These are phyloP conservation scores for Corymbia maculata DNA, from an alignment of 345 rosid species.

Conservation along the genomic window DNA sequence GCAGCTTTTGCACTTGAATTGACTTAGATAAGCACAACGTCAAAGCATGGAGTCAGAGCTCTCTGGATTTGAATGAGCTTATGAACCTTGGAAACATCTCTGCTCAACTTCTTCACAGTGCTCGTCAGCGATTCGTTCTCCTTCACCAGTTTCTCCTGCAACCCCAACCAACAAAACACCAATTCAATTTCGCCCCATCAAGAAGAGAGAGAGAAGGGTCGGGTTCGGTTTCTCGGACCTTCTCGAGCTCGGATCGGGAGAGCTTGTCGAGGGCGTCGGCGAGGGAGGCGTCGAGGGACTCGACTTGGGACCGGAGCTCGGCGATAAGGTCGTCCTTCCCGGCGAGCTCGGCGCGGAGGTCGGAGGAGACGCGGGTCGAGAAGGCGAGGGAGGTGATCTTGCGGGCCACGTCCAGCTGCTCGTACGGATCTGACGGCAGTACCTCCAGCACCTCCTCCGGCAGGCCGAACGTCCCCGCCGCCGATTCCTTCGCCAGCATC, in stretches of 20 bases:
- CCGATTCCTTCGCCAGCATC: conserved; percentile 35
- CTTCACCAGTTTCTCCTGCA: conserved; percentile 59
- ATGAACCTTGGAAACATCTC: conserved; percentile 82
- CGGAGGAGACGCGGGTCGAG: conserved; percentile 73
- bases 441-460: conserved; percentile 62
- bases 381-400: conserved; percentile 92
- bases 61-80: background rate
- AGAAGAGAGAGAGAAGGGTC: background rate
- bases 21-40: background rate
- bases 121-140: conserved; percentile 55
- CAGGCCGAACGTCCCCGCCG: conserved; percentile 46
- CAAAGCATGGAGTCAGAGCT: background rate
- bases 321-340: conserved; percentile 52
- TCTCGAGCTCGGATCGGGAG: conserved; percentile 43
- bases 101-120: conserved; percentile 74
- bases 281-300: conserved; percentile 62
- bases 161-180: background rate
- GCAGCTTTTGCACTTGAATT: background rate
- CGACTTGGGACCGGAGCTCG: conserved; percentile 58
- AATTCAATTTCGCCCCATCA: background rate
- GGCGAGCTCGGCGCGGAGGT: conserved; percentile 37
- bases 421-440: conserved; percentile 83
- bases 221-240: conserved; percentile 19
- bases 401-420: conserved; percentile 93
- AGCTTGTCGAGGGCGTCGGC: conserved; percentile 53